A percentile compares a stretch with the other conserved stretches of the same genome.
Evolutionary conservation across 306 rosid genomes (phyloP).

Genomic region (Corylus avellana): DNA sequence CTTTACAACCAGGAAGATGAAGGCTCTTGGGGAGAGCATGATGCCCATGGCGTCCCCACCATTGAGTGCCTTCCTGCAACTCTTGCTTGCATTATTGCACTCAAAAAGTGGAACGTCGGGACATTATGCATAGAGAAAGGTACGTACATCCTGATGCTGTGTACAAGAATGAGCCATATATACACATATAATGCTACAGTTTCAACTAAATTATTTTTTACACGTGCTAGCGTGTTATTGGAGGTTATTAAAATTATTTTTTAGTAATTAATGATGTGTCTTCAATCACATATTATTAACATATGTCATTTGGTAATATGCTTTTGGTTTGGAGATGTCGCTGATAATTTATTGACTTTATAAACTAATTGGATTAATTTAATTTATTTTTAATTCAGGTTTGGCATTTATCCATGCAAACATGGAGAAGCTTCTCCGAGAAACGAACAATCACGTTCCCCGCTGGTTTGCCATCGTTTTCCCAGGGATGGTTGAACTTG

Average conservation of each 20-base stretch:
- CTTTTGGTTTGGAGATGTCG: no score
- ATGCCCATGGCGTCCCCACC: conserved; percentile 35
- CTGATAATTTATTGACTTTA: no score
- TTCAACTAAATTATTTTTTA: no score
- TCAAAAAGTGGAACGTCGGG: conserved; percentile 13
- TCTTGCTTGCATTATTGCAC: conserved; percentile 22
- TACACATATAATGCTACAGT: no score
- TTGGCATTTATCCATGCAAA: conserved; percentile 28
- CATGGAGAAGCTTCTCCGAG: conserved; percentile 24
- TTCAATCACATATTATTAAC: no score
- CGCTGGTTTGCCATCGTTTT: conserved; percentile 37
- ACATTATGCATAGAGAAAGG: neutral
- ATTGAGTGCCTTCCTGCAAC: conserved; percentile 19
- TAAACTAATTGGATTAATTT: no score
- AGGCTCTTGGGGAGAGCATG: conserved; percentile 50
- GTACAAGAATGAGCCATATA: no score
- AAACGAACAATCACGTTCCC: conserved; percentile 25
- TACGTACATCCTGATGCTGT: neutral
- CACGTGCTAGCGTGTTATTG: no score
- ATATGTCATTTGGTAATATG: no score
- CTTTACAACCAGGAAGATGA: conserved; percentile 36
- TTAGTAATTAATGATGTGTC: no score
- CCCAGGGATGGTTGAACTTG: conserved; percentile 41
- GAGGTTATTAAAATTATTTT: no score
- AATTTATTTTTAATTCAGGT: conserved; percentile 25